Base-by-base conservation (phyloP, 2,329 filamentous ascomycete species). In the Sphaceloma murrayae region DNA sequence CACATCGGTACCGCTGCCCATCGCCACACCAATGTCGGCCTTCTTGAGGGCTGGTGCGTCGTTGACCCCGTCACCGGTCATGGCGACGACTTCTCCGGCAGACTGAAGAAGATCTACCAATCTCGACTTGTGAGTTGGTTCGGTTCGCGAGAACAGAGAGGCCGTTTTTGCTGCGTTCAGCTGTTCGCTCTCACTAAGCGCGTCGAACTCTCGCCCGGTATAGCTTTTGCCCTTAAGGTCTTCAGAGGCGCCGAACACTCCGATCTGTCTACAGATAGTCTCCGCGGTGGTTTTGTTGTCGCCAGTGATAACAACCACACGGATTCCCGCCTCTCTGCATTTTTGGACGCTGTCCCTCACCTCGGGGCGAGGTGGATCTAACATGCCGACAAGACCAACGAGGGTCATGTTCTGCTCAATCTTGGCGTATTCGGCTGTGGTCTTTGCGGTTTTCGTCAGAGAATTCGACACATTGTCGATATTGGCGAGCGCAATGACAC, bases 31-130 rank as follows among this genome's bases (percentile, higher is more conserved):
- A 67, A 98, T 98, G 60, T 98, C 91, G 27, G 91, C 85, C 70
- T 95, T 96, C 75, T 98, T 98, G 58, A 98, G 73, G 11, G 91
- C 91, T 34, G 91, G 91, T 3, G 91, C 91, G 64, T 98, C 91
- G 59, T 98, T 98, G 64, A 98, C 91, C 65, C 91, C 91, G 59
- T 98, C 91, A 58, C 91, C 91, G 54, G 91, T 98, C 91, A 98
- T 98, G 53, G 91, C 91, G 51, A 98, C 93, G 32, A 98, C 91
- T 62, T 98, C 86, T 49, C 85, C 85, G 40, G 85, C 73, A 47
- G 85, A 86, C 63, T 98, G 93, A 34, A 98, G 82, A 33, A 98
- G 80, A 62, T 98, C 91, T 36, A 98, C 89, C 34, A 98, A 78
- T 66, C 86, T 91, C n/a, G 85, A 93, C 74, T 98, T 98, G 74